These are phyloP conservation scores for Mycena epipterygia DNA, from an alignment of 768 basidiomycete species.

Conservation along the genomic window DNA sequence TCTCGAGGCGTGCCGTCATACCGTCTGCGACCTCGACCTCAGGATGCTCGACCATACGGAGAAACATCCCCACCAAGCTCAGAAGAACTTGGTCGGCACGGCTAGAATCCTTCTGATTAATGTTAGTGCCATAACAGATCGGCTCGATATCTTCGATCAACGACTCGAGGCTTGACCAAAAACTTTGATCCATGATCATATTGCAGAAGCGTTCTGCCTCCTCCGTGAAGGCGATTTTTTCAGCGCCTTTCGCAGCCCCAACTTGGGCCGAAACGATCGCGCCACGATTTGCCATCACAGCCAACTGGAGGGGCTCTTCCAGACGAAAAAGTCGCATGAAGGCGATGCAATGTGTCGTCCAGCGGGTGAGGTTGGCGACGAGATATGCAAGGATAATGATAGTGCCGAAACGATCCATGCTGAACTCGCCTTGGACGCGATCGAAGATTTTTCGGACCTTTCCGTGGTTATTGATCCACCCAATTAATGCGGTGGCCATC, in stretches of 20 bases:
- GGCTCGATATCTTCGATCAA: constrained; percentile 24
- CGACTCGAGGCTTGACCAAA: constrained; percentile 11
- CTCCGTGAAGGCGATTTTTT: not conserved
- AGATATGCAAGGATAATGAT: constrained; percentile 22
- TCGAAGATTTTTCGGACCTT: constrained; percentile 27
- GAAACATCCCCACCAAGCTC: not conserved
- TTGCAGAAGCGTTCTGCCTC: not conserved
- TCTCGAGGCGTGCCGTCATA: not conserved
- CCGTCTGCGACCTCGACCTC: not conserved
- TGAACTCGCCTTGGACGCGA: not conserved
- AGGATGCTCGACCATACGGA: not conserved
- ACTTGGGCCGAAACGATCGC: not conserved
- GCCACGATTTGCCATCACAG: not conserved
- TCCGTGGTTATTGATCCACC: not conserved
- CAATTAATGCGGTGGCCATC: constrained; percentile 10
- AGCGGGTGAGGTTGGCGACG: constrained; percentile 34
- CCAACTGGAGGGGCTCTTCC: not conserved
- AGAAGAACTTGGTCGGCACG: not conserved
- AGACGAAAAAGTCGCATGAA: constrained; percentile 19
- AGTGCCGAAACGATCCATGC: not conserved
- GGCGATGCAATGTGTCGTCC: constrained; percentile 34
- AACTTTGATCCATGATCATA: not conserved
- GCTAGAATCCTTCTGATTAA: not conserved
- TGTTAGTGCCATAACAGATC: constrained; percentile 25
- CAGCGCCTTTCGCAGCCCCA: not conserved